Evolutionary conservation across 2,329 filamentous ascomycete genomes (phyloP).

Genomic region (Colletotrichum tropicale): DNA sequence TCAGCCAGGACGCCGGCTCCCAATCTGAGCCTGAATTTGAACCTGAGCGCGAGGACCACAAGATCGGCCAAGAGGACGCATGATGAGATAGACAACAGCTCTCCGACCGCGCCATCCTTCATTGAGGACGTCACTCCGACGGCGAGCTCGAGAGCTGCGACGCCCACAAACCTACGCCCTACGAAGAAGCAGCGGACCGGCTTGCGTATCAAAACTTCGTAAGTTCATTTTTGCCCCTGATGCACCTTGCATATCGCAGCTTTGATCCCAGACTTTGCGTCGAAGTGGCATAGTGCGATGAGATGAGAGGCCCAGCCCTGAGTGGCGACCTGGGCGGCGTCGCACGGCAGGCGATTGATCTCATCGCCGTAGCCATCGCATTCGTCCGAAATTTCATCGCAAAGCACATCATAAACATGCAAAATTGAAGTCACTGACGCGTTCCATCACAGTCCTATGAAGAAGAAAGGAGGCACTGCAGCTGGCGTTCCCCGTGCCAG

Average conservation of each 20-base stretch:
- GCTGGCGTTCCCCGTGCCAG: constrained; percentile 70
- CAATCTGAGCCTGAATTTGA: background rate
- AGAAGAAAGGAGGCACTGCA: constrained; percentile 73
- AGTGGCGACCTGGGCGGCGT: background rate
- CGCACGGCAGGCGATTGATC: background rate
- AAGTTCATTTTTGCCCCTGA: constrained; percentile 42
- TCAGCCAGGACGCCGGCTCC: constrained; percentile 9
- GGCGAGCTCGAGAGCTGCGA: constrained; percentile 63
- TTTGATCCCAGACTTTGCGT: background rate
- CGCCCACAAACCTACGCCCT: constrained; percentile 59
- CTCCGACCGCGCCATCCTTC: constrained; percentile 56
- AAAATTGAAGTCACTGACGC: background rate
- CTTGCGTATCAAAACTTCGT: constrained; percentile 73
- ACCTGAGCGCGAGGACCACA: constrained; percentile 42
- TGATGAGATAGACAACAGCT: constrained; percentile 60
- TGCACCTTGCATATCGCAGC: background rate
- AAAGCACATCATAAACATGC: background rate
- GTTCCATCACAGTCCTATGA: constrained; percentile 66
- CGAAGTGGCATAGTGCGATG: constrained; percentile 8
- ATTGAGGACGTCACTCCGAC: constrained; percentile 50
- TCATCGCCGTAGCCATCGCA: constrained; percentile 6
- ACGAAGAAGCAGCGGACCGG: constrained; percentile 66
- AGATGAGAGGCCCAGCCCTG: background rate
- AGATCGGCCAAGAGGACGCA: constrained; percentile 58
- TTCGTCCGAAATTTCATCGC: background rate